phyloP scores from a whole-genome alignment of 768 basidiomycete genomes.

The Trametes coccinea region DNA sequence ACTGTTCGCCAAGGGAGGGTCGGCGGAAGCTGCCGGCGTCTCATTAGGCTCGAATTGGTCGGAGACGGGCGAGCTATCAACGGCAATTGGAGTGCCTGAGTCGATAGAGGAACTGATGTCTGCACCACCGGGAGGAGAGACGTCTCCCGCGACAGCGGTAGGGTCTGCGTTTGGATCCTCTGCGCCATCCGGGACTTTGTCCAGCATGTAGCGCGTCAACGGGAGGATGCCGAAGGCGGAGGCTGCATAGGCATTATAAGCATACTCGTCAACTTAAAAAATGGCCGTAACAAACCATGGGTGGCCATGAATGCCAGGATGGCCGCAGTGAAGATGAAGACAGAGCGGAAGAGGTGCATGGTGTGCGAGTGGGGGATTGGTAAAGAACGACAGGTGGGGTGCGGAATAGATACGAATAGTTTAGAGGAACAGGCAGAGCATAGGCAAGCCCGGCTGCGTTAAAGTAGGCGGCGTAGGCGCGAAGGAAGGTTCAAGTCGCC shows the following conservation, averaged over 20 bases:
- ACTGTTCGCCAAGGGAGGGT: background rate
- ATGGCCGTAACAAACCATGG: background rate
- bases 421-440: conserved; percentile 8
- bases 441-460: background rate
- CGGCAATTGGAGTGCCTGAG: too few relatives aligned
- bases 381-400: conserved; percentile 19
- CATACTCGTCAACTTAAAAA: background rate
- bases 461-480: conserved; percentile 6
- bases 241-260: background rate
- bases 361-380: conserved; percentile 5
- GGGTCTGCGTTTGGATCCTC: background rate
- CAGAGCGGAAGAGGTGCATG: conserved; percentile 22
- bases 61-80: too few relatives aligned
- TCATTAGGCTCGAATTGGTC: background rate
- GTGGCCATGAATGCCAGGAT: conserved; percentile 15
- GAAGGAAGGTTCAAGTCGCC: background rate
- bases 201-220: conserved; percentile 19
- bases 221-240: conserved; percentile 15
- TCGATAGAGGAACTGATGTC: background rate
- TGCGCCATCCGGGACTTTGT: conserved; percentile 12
- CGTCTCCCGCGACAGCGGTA: background rate
- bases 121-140: background rate
- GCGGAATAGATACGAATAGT: conserved; percentile 23
- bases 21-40: background rate
- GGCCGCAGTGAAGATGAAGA: conserved; percentile 21